Evolutionary conservation across 176 grass and related monocot genomes (phyloP).

Genomic region (Musa beccarii): DNA sequence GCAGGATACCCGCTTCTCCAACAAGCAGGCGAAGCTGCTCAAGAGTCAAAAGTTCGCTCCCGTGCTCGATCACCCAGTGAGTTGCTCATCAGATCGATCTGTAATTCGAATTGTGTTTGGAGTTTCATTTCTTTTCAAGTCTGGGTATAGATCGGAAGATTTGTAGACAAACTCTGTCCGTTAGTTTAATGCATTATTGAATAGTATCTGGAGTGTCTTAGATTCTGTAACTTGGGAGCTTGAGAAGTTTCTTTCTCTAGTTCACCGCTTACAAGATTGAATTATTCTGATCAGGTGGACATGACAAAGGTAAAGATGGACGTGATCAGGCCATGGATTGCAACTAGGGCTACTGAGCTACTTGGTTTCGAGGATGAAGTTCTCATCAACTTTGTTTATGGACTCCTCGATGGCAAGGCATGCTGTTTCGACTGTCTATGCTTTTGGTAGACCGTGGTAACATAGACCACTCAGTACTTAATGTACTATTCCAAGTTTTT

Average conservation of each 20-base stretch:
- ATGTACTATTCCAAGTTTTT: slow-evolving; percentile 6
- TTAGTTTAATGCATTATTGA: no score
- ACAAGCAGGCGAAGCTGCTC: slow-evolving; percentile 96
- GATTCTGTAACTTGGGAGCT: no score
- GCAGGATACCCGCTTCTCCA: slow-evolving; percentile 95
- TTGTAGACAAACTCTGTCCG: background rate
- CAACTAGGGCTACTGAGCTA: slow-evolving; percentile 69
- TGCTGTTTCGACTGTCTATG: background rate
- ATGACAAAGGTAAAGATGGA: slow-evolving; percentile 95
- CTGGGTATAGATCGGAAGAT: background rate
- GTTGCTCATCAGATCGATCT: slow-evolving; percentile 4
- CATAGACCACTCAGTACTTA: background rate
- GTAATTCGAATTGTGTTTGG: background rate
- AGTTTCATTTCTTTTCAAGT: background rate
- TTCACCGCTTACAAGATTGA: background rate
- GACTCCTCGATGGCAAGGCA: slow-evolving; percentile 75
- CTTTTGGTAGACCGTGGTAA: background rate
- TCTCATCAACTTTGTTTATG: slow-evolving; percentile 93
- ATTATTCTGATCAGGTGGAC: slow-evolving; percentile 43
- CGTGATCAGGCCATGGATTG: slow-evolving; percentile 97
- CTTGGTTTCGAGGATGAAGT: slow-evolving; percentile 99
- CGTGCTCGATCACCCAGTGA: slow-evolving; percentile 81
- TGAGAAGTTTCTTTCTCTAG: no score
- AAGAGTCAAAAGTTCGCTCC: slow-evolving; percentile 82
- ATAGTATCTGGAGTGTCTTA: no score